Evolutionary conservation across 2,329 filamentous ascomycete species (phyloP).

Genomic region (Aspergillus calidoustus): DNA sequence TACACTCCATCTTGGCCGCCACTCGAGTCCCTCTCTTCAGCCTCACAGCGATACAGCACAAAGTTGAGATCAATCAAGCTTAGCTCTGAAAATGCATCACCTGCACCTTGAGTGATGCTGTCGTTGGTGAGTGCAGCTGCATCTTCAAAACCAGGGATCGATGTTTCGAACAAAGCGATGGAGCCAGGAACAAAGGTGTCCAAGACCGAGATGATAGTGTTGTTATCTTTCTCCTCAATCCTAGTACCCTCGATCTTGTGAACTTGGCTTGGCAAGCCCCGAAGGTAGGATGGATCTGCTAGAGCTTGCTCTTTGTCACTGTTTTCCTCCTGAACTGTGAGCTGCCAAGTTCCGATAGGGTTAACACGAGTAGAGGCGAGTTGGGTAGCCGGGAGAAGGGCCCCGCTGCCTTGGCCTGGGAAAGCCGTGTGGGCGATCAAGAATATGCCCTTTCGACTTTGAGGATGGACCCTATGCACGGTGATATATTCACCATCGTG

Average conservation of each 20-base stretch:
- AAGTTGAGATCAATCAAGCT: conserved; percentile 87
- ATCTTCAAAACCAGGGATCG: conserved; percentile 87
- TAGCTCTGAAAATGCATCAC: conserved; percentile 75
- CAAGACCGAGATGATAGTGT: conserved; percentile 79
- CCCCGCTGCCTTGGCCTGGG: conserved; percentile 85
- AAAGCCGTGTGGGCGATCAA: conserved; percentile 96
- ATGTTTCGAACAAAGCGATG: conserved; percentile 94
- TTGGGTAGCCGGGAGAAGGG: conserved; percentile 76
- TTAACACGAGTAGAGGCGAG: conserved; percentile 84
- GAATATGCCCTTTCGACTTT: conserved; percentile 91
- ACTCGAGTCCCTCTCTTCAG: conserved; percentile 82
- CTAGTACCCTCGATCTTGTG: conserved; percentile 73
- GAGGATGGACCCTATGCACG: conserved; percentile 90
- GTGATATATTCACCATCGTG: conserved; percentile 97
- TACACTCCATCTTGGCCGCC: conserved; percentile 85
- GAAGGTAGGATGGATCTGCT: conserved; percentile 72
- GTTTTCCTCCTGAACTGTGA: conserved; percentile 81
- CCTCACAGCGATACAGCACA: conserved; percentile 85
- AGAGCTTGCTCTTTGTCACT: conserved; percentile 68
- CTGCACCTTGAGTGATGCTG: conserved; percentile 75
- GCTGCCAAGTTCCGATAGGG: conserved; percentile 86
- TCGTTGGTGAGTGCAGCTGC: conserved; percentile 81
- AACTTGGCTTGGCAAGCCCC: conserved; percentile 83
- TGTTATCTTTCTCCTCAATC: conserved; percentile 71
- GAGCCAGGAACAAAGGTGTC: conserved; percentile 90